phyloP scores from a whole-genome alignment of 768 basidiomycete species.

The Tricholoma terreum region DNA sequence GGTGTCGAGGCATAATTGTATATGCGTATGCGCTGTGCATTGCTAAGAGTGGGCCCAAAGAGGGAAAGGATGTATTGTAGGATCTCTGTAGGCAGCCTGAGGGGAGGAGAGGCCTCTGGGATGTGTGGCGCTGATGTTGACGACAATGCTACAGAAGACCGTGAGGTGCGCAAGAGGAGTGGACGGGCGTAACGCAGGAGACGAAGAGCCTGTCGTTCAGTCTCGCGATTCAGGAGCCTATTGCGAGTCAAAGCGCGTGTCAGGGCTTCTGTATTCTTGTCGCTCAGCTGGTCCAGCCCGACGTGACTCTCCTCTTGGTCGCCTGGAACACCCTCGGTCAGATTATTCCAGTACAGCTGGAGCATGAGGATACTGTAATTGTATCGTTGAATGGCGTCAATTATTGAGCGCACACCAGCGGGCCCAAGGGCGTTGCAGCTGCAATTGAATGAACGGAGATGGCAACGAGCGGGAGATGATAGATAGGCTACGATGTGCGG shows the following conservation, averaged over 20 bases:
- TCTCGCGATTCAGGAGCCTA: slow-evolving; percentile 31
- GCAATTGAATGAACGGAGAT: slow-evolving; percentile 46
- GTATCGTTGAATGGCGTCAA: slow-evolving; percentile 39
- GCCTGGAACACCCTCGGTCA: slow-evolving; percentile 8
- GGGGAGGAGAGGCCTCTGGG: slow-evolving; percentile 30
- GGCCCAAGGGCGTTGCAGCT: slow-evolving; percentile 55
- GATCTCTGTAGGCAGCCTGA: slow-evolving; percentile 51
- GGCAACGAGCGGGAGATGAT: slow-evolving; percentile 43
- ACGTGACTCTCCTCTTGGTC: slow-evolving; percentile 13
- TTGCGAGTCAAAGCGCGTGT: slow-evolving; percentile 42
- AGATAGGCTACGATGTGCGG: slow-evolving; percentile 48
- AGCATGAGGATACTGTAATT: slow-evolving; percentile 50
- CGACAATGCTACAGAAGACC: not conserved
- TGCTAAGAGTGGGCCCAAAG: slow-evolving; percentile 55
- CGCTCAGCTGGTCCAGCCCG: slow-evolving; percentile 1
- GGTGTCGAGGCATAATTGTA: slow-evolving; percentile 46
- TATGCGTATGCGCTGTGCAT: slow-evolving; percentile 51
- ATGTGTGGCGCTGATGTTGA: not conserved
- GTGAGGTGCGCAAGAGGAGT: slow-evolving; percentile 40
- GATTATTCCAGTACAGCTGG: slow-evolving; percentile 49
- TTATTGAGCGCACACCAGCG: slow-evolving; percentile 41
- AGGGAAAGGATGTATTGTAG: slow-evolving; percentile 55
- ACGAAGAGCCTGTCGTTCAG: slow-evolving; percentile 44
- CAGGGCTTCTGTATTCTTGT: slow-evolving; percentile 32
- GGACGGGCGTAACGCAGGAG: slow-evolving; percentile 50